A percentile compares a stretch with the other conserved stretches of the same genome.
These are phyloP conservation scores for Yamagishiella unicocca DNA, from an alignment of 139 green algal genomes.

Conservation along the genomic window DNA sequence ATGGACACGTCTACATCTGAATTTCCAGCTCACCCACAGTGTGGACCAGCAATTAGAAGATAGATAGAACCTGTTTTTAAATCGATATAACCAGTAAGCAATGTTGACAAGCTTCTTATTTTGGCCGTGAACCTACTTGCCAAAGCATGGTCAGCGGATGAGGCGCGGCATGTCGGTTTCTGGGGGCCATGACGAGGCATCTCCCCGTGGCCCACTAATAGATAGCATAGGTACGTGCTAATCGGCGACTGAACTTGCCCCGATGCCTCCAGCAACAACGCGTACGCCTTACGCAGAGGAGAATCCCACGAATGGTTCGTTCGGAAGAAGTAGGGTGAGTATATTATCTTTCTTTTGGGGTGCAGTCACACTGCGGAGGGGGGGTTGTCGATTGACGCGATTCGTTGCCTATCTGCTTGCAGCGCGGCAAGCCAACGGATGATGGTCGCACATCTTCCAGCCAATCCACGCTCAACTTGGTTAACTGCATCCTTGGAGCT, in stretches of 20 bases:
- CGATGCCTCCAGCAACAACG: no score
- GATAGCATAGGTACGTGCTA: no score
- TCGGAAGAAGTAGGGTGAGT: not conserved
- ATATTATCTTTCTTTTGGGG: no score
- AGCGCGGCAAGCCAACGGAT: not conserved
- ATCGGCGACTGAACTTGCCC: no score
- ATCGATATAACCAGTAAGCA: no score
- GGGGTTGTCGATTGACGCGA: not conserved
- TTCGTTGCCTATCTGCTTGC: not conserved
- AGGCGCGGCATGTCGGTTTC: conserved; percentile 16
- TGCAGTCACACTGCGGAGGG: no score
- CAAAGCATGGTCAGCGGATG: conserved; percentile 1
- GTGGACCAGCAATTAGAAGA: no score
- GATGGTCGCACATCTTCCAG: conserved; percentile 41
- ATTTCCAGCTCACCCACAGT: no score
- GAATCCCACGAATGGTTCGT: not conserved
- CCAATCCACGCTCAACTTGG: conserved; percentile 77
- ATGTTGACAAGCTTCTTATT: no score
- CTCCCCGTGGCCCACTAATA: no score
- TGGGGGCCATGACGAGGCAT: not conserved
- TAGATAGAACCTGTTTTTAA: no score
- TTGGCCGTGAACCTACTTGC: not conserved
- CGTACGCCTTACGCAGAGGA: conserved; percentile 4
- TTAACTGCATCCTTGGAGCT: conserved; percentile 78
- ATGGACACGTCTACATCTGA: no score